Conservation (phyloP, 495 filamentous ascomycete genomes). For the Hypoxylon trugodes region DNA sequence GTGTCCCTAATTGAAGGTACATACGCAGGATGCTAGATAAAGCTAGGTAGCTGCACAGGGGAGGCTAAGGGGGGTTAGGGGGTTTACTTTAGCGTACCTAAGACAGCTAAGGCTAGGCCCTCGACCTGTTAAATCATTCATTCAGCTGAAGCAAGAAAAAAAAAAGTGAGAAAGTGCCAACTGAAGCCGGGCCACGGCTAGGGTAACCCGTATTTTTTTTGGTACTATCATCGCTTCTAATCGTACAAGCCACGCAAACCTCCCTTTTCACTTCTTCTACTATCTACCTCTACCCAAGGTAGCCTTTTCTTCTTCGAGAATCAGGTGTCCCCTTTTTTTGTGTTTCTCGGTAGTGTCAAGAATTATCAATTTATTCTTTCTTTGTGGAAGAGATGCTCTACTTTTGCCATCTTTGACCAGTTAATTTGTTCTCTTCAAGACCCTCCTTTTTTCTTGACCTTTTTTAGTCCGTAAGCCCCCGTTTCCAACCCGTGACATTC, state of each 20-base stretch:
- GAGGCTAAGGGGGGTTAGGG: constrained; percentile 8
- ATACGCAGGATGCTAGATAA: constrained; percentile 32
- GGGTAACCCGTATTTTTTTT: constrained; percentile 34
- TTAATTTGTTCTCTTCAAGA: constrained; percentile 39
- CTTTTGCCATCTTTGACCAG: constrained; percentile 39
- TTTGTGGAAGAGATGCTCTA: constrained; percentile 35
- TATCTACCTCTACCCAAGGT: constrained; percentile 1
- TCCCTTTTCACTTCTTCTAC: constrained; percentile 13
- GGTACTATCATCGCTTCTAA: constrained; percentile 34
- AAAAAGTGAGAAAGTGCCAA: constrained; percentile 24
- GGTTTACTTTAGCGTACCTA: constrained; percentile 23
- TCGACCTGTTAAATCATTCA: constrained; percentile 15
- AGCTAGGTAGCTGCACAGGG: constrained; percentile 36
- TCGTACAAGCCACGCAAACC: constrained; percentile 41
- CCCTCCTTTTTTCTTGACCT: constrained; percentile 33
- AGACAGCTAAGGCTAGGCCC: constrained; percentile 14
- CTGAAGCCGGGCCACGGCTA: constrained; percentile 34
- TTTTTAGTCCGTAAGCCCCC: constrained; percentile 26
- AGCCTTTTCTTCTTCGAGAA: constrained; percentile 33
- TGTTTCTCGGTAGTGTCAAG: constrained; percentile 20
- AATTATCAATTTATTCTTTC: constrained; percentile 23
- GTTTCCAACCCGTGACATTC: constrained; percentile 32
- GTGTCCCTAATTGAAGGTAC: constrained; percentile 28
- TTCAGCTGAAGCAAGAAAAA: constrained; percentile 29
- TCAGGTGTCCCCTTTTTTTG: constrained; percentile 19